phyloP scores from a whole-genome alignment of 129 eudicot genomes.

The Centella asiatica region DNA sequence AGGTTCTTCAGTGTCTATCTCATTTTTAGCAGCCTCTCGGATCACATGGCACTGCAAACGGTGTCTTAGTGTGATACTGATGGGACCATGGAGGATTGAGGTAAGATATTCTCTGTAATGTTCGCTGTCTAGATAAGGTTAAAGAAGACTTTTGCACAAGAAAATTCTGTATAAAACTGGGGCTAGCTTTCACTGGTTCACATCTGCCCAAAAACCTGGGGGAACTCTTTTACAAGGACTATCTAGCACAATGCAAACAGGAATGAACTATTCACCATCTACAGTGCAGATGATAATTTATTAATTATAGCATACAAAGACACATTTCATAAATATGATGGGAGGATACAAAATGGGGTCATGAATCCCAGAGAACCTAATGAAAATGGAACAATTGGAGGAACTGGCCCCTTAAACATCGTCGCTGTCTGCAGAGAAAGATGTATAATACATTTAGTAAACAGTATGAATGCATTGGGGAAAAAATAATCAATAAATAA shows the following conservation, averaged over 20 bases:
- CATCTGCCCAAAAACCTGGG: background rate
- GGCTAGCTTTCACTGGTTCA: background rate
- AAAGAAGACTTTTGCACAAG: slow-evolving; percentile 23
- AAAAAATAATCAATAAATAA: no score
- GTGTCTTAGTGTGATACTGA: slow-evolving; percentile 78
- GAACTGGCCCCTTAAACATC: slow-evolving; percentile 96
- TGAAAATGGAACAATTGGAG: slow-evolving; percentile 94
- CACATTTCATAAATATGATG: slow-evolving; percentile 4
- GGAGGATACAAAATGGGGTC: slow-evolving; percentile 96
- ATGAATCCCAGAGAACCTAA: slow-evolving; percentile 94
- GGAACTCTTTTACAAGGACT: background rate
- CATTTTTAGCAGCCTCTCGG: slow-evolving; percentile 67
- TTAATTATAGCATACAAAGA: background rate
- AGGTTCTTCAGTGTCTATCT: slow-evolving; percentile 62
- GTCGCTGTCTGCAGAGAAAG: slow-evolving; percentile 79
- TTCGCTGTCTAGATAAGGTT: slow-evolving; percentile 67
- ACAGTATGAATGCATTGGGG: background rate
- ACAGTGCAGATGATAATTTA: background rate
- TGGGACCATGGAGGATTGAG: slow-evolving; percentile 69
- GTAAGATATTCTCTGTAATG: slow-evolving; percentile 65
- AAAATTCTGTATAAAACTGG: background rate
- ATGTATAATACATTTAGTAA: background rate
- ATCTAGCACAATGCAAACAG: background rate
- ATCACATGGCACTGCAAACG: slow-evolving; percentile 85
- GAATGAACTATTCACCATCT: background rate